A percentile compares a stretch with the other conserved stretches of the same genome.
Evolutionary conservation across 2,329 filamentous ascomycete species (phyloP).

Genomic region (Anthostomella pinea): DNA sequence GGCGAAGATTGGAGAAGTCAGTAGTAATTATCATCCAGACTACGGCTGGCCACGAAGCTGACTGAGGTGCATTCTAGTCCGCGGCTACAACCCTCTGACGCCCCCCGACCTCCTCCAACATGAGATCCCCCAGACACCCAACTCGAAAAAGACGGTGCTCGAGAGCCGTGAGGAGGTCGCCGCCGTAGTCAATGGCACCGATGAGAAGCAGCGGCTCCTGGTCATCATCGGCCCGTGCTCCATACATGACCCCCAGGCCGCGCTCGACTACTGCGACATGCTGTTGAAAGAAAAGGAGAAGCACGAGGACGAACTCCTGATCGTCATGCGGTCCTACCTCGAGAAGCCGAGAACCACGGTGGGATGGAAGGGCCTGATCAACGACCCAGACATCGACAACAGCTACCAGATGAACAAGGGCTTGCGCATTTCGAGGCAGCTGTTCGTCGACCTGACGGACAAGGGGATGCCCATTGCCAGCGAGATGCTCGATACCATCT

Average conservation of each 20-base stretch:
- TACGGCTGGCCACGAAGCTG: slow-evolving; percentile 4
- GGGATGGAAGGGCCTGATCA: slow-evolving; percentile 98
- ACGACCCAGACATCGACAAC: slow-evolving; percentile 97
- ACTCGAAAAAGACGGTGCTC: slow-evolving; percentile 59
- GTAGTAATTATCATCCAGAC: slow-evolving; percentile 22
- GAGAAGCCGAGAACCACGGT: slow-evolving; percentile 98
- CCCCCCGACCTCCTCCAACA: slow-evolving; percentile 92
- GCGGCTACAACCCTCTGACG: slow-evolving; percentile 89
- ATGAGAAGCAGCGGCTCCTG: slow-evolving; percentile 57
- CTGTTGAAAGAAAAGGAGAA: slow-evolving; percentile 81
- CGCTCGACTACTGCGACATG: slow-evolving; percentile 87
- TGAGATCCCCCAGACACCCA: slow-evolving; percentile 68
- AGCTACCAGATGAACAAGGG: slow-evolving; percentile 99
- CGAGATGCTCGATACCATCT: slow-evolving; percentile 98
- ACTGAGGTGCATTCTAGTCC: slow-evolving; percentile 48
- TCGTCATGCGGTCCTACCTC: slow-evolving; percentile 97
- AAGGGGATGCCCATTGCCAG: slow-evolving; percentile 94
- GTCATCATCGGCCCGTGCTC: slow-evolving; percentile 94
- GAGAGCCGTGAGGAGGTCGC: slow-evolving; percentile 61
- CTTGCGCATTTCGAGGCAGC: slow-evolving; percentile 76
- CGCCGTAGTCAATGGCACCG: slow-evolving; percentile 65
- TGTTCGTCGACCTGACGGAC: slow-evolving; percentile 88
- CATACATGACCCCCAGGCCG: slow-evolving; percentile 89
- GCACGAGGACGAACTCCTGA: slow-evolving; percentile 83
- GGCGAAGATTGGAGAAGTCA: slow-evolving; percentile 82